These are phyloP conservation scores for Cocos nucifera DNA, from an alignment of 176 grass and related monocot species.

Conservation along the genomic window DNA sequence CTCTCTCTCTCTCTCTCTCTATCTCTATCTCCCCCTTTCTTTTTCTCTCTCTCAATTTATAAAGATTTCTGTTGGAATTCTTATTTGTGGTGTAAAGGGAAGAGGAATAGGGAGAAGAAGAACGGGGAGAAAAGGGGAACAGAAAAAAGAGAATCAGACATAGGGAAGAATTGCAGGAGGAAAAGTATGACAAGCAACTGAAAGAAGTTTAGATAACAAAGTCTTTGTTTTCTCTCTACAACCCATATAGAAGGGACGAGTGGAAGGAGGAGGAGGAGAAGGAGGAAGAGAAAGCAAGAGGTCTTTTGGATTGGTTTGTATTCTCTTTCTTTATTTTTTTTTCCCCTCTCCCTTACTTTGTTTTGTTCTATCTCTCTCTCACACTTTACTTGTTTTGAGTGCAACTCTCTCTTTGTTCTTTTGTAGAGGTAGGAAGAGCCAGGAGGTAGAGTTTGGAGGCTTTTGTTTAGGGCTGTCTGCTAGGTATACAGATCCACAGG, in stretches of 20 bases:
- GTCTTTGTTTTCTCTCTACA: neutral
- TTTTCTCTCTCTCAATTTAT: neutral
- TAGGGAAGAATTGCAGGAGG: neutral
- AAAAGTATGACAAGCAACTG: constrained; percentile 18
- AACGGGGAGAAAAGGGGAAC: neutral
- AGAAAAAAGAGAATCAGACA: neutral
- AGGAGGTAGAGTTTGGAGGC: constrained; percentile 1
- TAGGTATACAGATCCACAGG: no score
- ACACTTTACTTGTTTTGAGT: constrained; percentile 26
- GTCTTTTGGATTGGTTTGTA: constrained; percentile 19
- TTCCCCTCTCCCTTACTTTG: constrained; percentile 13
- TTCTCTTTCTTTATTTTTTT: constrained; percentile 23
- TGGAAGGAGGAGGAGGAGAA: neutral
- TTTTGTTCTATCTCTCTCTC: constrained; percentile 23
- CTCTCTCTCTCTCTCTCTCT: neutral
- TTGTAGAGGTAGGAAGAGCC: constrained; percentile 12
- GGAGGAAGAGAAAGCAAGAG: constrained; percentile 2
- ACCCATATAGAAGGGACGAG: neutral
- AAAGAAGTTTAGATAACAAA: neutral
- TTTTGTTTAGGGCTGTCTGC: neutral
- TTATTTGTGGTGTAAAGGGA: constrained; percentile 16
- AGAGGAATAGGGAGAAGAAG: neutral
- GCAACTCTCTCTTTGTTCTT: constrained; percentile 36
- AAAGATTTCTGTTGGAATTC: neutral
- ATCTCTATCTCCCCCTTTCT: neutral